phyloP scores from a whole-genome alignment of 768 basidiomycete species.

The Boletales sp. region DNA sequence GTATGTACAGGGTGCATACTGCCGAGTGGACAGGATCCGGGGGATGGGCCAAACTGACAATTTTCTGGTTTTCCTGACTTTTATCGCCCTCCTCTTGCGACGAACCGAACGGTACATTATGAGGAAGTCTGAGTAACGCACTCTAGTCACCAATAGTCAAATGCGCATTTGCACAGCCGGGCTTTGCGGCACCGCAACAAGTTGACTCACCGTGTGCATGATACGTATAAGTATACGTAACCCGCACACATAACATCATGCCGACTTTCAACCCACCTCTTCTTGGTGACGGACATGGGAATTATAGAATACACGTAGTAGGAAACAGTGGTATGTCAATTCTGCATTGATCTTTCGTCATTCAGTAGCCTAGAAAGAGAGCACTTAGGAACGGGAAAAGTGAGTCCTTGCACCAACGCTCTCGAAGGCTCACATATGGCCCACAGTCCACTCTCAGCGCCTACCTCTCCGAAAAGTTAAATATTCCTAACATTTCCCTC shows the following conservation, averaged over 20 bases:
- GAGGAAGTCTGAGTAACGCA: too few species aligned
- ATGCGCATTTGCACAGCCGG: too few species aligned
- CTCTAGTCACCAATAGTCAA: too few species aligned
- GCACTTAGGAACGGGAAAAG: slow-evolving; percentile 39
- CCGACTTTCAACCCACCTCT: slow-evolving; percentile 14
- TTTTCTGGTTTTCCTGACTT: too few species aligned
- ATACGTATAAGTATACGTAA: too few species aligned
- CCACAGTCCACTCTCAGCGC: slow-evolving; percentile 46
- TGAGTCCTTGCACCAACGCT: slow-evolving; percentile 10
- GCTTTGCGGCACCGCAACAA: slow-evolving; percentile 2
- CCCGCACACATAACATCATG: slow-evolving; percentile 4
- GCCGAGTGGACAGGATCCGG: too few species aligned
- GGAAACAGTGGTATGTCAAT: slow-evolving; percentile 50
- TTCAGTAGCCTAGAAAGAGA: background rate
- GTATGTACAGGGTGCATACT: too few species aligned
- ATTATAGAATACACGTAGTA: slow-evolving; percentile 43
- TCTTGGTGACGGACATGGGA: slow-evolving; percentile 45
- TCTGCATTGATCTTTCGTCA: background rate
- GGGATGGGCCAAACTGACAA: too few species aligned
- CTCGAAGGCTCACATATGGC: background rate
- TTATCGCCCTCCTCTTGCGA: too few species aligned
- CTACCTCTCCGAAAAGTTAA: slow-evolving; percentile 41
- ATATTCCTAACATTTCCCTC: slow-evolving; percentile 44
- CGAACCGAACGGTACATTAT: too few species aligned
- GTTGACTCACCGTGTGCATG: background rate